These are phyloP conservation scores for Irpex rosettiformis DNA, from an alignment of 1,284 basidiomycete genomes.

Conservation along the genomic window DNA sequence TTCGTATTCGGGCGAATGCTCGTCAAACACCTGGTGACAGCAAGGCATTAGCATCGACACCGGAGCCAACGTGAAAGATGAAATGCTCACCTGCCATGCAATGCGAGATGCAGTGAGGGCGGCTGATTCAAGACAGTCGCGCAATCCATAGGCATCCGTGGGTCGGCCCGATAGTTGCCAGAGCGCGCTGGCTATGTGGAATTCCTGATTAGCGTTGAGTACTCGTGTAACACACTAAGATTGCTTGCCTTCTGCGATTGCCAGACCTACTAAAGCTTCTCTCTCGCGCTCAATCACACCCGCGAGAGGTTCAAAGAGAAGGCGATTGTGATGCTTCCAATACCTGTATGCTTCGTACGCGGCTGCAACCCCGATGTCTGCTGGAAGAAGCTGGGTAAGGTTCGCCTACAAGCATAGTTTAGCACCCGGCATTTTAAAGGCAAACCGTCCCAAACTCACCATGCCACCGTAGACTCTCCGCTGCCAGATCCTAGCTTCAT, in stretches of 20 bases:
- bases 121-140: conserved; percentile 16
- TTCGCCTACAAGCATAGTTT: conserved; percentile 27
- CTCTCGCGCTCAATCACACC: conserved; percentile 52
- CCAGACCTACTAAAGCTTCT: conserved; percentile 58
- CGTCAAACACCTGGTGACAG: conserved; percentile 2
- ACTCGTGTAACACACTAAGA: not conserved
- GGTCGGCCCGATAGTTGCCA: conserved; percentile 15
- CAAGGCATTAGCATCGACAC: not conserved
- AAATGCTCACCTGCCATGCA: conserved; percentile 11
- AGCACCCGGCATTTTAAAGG: not conserved
- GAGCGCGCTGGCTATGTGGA: conserved; percentile 11
- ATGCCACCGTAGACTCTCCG: conserved; percentile 53
- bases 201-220: not conserved
- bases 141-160: conserved; percentile 14
- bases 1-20: not conserved
- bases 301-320: conserved; percentile 49
- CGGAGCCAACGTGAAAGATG: not conserved
- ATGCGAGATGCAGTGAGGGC: conserved; percentile 13
- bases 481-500: conserved; percentile 59
- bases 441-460: conserved; percentile 27
- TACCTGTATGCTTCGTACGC: conserved; percentile 66
- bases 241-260: conserved; percentile 55
- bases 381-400: conserved; percentile 37
- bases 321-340: conserved; percentile 50
- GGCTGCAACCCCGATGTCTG: conserved; percentile 63